Percentiles rank a stretch among this genome's conserved stretches.
These are phyloP conservation scores for Lasiodiplodia gonubiensis DNA, from an alignment of 2,329 filamentous ascomycete genomes.

Conservation along the genomic window DNA sequence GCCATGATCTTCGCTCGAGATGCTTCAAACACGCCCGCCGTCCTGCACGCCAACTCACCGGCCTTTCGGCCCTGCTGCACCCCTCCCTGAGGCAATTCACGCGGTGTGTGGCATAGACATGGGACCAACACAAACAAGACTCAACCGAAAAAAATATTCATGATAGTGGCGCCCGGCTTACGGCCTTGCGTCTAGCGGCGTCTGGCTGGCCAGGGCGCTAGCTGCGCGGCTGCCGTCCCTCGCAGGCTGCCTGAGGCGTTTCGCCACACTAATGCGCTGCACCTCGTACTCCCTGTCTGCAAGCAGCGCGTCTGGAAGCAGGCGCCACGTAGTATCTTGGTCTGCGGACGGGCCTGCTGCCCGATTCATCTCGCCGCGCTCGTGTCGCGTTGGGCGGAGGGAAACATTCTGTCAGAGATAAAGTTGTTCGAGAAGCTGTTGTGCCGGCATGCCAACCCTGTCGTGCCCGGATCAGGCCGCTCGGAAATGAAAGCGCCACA, in stretches of 20 bases:
- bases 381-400: constrained; percentile 5
- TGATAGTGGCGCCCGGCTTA: constrained; percentile 24
- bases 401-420: constrained; percentile 24
- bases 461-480: constrained; percentile 6
- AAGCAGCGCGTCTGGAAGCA: constrained; percentile 22
- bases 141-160: constrained; percentile 21
- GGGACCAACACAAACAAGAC: not conserved
- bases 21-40: constrained; percentile 22
- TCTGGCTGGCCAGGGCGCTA: constrained; percentile 12
- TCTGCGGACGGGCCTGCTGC: not conserved
- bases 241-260: constrained; percentile 22
- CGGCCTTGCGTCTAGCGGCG: constrained; percentile 13
- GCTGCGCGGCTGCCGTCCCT: constrained; percentile 18
- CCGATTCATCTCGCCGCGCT: constrained; percentile 14
- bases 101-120: not conserved
- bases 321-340: constrained; percentile 14
- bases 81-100: constrained; percentile 1
- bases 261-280: constrained; percentile 25
- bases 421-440: constrained; percentile 22
- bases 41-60: constrained; percentile 24
- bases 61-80: constrained; percentile 25
- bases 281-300: constrained; percentile 13
- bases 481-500: constrained; percentile 28
- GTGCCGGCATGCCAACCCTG: constrained; percentile 14
- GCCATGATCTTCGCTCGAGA: constrained; percentile 25